Evolutionary conservation across 306 rosid genomes (phyloP).

Genomic region (Senna tora): DNA sequence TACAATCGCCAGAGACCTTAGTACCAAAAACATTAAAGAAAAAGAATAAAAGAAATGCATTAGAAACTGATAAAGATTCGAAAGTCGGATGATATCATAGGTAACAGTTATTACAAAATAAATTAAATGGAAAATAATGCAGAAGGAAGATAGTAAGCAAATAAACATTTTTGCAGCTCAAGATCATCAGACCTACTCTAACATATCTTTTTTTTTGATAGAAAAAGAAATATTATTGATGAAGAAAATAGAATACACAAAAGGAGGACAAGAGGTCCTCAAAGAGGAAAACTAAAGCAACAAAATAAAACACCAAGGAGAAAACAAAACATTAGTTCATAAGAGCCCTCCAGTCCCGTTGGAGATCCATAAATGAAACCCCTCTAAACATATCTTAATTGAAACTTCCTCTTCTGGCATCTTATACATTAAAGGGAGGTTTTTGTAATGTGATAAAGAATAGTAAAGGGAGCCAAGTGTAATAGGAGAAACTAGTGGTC

Average conservation of each 20-base stretch:
- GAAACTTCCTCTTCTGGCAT: not conserved
- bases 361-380: too few relatives aligned
- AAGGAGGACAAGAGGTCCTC: too few relatives aligned
- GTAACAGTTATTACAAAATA: not conserved
- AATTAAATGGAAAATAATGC: not conserved
- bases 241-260: too few relatives aligned
- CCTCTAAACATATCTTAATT: constrained; percentile 4
- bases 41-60: constrained; percentile 31
- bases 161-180: constrained; percentile 14
- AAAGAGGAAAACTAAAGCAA: too few relatives aligned
- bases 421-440: not conserved
- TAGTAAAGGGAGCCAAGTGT: not conserved
- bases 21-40: constrained; percentile 25
- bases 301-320: too few relatives aligned
- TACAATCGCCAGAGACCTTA: constrained; percentile 94
- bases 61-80: constrained; percentile 35
- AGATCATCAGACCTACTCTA: constrained; percentile 10
- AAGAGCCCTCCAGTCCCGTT: too few relatives aligned
- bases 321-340: too few relatives aligned
- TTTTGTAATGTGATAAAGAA: not conserved
- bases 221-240: too few relatives aligned
- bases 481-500: not conserved
- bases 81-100: not conserved
- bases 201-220: too few relatives aligned
- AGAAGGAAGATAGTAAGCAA: not conserved